Evolutionary conservation across 306 rosid genomes (phyloP), one percentile per base, ranked within the genome.

Genomic region (Gillenia trifoliata): DNA sequence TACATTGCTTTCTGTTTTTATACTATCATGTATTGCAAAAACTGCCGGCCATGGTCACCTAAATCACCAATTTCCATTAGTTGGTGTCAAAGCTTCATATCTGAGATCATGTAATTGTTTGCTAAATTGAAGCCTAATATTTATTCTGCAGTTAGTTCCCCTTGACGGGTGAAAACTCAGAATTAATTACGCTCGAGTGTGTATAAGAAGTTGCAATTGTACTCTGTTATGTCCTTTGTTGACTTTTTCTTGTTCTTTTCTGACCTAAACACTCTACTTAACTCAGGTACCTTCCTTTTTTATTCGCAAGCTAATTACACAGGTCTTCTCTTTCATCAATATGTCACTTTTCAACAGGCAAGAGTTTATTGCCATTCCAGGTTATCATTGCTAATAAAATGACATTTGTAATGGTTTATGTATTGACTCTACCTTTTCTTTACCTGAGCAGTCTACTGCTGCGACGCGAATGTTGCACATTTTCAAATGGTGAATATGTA

Each of bases 381-480:
- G 40, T 70, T 63, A 64, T 33, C 20, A 25, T 43, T 65, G 60
- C 66, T 73, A 59, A 45, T 65, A 61, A 33, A 40, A 8, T 23
- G 3, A 9, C 30, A 23, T 10, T 71, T 61, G 20, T 12, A 66
- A 50, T 66, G 64, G 54, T 68, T 17, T 60, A 43, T 28, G 73
- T 60, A 57, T 64, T 73, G 76, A 77, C 64, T 26, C 75, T 50
- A 70, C 77, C 43, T 75, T 75, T 6, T 75, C 23, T 72, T 76
- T 57, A 62, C 66, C 78, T 77, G 33, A 67, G 66, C 70, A 94
- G 99, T 79, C 91, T 94, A 76, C 93, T 94, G 63, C 85, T 94
- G 72, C 87, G 99, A 69, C 99, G 97, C 64, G 97, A 94, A 79
- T 94, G 99, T 79, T 94, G 99, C n/a, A 87, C 99, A 11, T 92